These are phyloP conservation scores for Stellera chamaejasme DNA, from an alignment of 345 rosid species.

Conservation along the genomic window DNA sequence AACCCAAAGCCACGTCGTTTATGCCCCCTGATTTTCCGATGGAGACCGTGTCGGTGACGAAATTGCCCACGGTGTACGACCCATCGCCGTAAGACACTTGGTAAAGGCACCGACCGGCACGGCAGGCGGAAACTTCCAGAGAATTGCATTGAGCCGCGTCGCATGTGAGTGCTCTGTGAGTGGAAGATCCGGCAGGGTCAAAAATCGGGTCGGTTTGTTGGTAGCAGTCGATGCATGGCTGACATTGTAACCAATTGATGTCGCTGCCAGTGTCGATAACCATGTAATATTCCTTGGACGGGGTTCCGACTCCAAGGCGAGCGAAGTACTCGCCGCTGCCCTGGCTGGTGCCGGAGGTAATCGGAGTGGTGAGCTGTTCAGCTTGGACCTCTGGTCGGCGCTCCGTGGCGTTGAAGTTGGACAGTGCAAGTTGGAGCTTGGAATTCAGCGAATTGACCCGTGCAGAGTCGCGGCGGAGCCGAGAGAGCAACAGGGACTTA, in stretches of 20 bases:
- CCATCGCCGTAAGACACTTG: slow-evolving; percentile 90
- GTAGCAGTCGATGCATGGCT: slow-evolving; percentile 87
- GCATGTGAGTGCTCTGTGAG: slow-evolving; percentile 61
- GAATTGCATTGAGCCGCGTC: slow-evolving; percentile 46
- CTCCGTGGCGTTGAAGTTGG: slow-evolving; percentile 32
- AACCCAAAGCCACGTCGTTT: slow-evolving; percentile 63
- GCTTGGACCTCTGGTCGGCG: slow-evolving; percentile 38
- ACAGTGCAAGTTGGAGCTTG: slow-evolving; percentile 44
- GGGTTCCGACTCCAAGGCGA: slow-evolving; percentile 72
- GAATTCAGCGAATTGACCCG: slow-evolving; percentile 48
- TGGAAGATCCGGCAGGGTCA: slow-evolving; percentile 59
- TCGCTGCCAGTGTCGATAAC: slow-evolving; percentile 90
- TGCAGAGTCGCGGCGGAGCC: slow-evolving; percentile 66
- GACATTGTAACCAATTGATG: slow-evolving; percentile 84
- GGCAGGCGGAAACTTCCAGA: slow-evolving; percentile 63
- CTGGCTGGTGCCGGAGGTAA: slow-evolving; percentile 69
- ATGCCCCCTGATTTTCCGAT: slow-evolving; percentile 44
- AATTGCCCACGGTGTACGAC: slow-evolving; percentile 79
- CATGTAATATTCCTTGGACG: slow-evolving; percentile 60
- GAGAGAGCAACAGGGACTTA: slow-evolving; percentile 48
- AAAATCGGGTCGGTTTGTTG: slow-evolving; percentile 82
- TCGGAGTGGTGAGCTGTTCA: slow-evolving; percentile 39
- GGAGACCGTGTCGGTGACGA: slow-evolving; percentile 64
- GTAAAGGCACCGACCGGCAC: slow-evolving; percentile 64
- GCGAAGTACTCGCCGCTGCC: slow-evolving; percentile 98